phyloP scores from a whole-genome alignment of 2,329 filamentous ascomycete genomes.

The Ceratocystis ficicola region DNA sequence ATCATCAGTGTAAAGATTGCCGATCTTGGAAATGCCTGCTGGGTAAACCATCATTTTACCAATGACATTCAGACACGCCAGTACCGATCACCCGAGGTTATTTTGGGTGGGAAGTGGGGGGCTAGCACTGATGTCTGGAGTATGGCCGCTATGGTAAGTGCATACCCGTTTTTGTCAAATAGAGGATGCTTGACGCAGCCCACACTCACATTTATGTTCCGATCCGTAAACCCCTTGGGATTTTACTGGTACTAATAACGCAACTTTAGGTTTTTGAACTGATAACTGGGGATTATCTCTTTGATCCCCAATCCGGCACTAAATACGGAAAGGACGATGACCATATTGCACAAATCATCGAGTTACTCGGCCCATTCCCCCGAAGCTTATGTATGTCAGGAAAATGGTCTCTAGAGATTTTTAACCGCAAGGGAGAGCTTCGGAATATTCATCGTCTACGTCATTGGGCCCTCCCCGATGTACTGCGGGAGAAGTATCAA shows the following conservation, averaged over 20 bases:
- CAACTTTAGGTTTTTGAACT: constrained; percentile 72
- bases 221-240: too few species aligned
- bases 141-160: constrained; percentile 92
- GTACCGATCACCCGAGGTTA: constrained; percentile 94
- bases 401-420: constrained; percentile 98
- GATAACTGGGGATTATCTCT: constrained; percentile 96
- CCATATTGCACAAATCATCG: constrained; percentile 97
- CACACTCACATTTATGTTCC: not conserved
- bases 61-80: constrained; percentile 98
- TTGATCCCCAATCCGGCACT: constrained; percentile 94
- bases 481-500: constrained; percentile 92
- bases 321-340: constrained; percentile 99
- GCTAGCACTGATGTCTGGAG: constrained; percentile 99
- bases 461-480: constrained; percentile 89
- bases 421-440: constrained; percentile 93
- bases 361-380: constrained; percentile 84
- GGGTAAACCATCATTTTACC: constrained; percentile 97
- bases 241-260: too few species aligned
- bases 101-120: constrained; percentile 93
- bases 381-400: constrained; percentile 83
- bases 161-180: not conserved
- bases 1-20: constrained; percentile 98
- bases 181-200: not conserved
- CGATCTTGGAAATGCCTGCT: constrained; percentile 94
- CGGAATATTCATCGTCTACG: constrained; percentile 93